Conservation (phyloP, 768 basidiomycete genomes). For the Hygrocybe coccinea region DNA sequence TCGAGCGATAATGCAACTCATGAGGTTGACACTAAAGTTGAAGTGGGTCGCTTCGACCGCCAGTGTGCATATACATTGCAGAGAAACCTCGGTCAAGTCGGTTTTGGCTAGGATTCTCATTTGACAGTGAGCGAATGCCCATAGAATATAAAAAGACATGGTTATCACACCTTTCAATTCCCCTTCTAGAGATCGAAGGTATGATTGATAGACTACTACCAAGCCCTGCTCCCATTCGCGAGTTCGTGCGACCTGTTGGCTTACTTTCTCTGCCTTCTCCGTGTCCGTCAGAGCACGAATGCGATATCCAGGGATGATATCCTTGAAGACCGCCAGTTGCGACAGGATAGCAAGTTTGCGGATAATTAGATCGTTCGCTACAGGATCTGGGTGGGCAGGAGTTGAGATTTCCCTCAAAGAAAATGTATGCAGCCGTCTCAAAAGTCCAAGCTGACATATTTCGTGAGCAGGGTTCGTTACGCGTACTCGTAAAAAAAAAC, state of each 20-base stretch:
- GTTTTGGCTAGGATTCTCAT: slow-evolving; percentile 46
- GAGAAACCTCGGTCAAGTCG: slow-evolving; percentile 60
- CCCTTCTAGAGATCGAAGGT: slow-evolving; percentile 76
- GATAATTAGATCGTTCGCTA: slow-evolving; percentile 75
- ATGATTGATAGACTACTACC: slow-evolving; percentile 81
- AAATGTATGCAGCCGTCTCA: slow-evolving; percentile 86
- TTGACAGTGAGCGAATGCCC: not conserved
- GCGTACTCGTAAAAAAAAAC: slow-evolving; percentile 10
- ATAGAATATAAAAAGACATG: not conserved
- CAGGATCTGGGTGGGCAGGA: slow-evolving; percentile 60
- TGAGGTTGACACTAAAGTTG: slow-evolving; percentile 92
- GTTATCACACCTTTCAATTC: slow-evolving; percentile 73
- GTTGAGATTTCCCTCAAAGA: slow-evolving; percentile 72
- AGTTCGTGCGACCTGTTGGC: slow-evolving; percentile 83
- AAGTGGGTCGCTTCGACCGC: slow-evolving; percentile 85
- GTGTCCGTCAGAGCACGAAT: slow-evolving; percentile 87
- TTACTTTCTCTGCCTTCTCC: slow-evolving; percentile 89
- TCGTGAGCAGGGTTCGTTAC: slow-evolving; percentile 5
- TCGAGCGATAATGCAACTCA: slow-evolving; percentile 77
- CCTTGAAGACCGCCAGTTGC: slow-evolving; percentile 90
- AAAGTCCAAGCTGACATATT: slow-evolving; percentile 65
- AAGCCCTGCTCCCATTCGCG: slow-evolving; percentile 97
- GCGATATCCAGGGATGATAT: slow-evolving; percentile 92
- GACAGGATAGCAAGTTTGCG: slow-evolving; percentile 86
- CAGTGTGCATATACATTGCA: slow-evolving; percentile 86